phyloP scores from a whole-genome alignment of 2,329 filamentous ascomycete species.

The Neofusicoccum ribis region DNA sequence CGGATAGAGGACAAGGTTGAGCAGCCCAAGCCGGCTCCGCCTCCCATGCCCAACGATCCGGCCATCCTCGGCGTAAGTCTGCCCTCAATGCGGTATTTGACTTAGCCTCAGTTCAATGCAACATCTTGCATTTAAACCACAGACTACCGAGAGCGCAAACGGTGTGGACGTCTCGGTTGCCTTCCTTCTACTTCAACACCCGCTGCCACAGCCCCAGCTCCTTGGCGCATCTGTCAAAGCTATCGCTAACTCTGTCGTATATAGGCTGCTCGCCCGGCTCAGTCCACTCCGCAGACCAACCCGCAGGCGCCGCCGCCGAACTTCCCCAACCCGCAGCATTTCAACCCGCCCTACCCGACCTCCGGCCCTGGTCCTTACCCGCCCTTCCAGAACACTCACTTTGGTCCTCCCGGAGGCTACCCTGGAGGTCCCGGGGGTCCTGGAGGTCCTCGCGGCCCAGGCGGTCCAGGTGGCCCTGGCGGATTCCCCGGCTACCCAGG shows the following conservation, averaged over 20 bases:
- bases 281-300: constrained; percentile 30
- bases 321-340: constrained; percentile 27
- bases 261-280: constrained; percentile 20
- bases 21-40: constrained; percentile 70
- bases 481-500: constrained; percentile 66
- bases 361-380: constrained; percentile 42
- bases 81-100: neutral
- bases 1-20: constrained; percentile 83
- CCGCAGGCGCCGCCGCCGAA: constrained; percentile 39
- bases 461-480: constrained; percentile 36
- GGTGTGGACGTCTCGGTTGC: constrained; percentile 99
- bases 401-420: constrained; percentile 49
- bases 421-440: constrained; percentile 30
- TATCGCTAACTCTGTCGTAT: constrained; percentile 9
- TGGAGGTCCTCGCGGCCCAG: constrained; percentile 35
- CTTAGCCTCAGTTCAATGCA: constrained; percentile 70
- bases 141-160: constrained; percentile 87
- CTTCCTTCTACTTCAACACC: constrained; percentile 86
- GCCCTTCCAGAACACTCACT: constrained; percentile 49
- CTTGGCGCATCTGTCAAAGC: neutral
- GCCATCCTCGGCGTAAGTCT: constrained; percentile 93
- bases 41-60: constrained; percentile 86
- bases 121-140: constrained; percentile 95
- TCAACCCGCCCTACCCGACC: constrained; percentile 19
- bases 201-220: neutral